These are phyloP conservation scores for Saururus chinensis DNA, from an alignment of 164 flowering plant species.

Conservation along the genomic window DNA sequence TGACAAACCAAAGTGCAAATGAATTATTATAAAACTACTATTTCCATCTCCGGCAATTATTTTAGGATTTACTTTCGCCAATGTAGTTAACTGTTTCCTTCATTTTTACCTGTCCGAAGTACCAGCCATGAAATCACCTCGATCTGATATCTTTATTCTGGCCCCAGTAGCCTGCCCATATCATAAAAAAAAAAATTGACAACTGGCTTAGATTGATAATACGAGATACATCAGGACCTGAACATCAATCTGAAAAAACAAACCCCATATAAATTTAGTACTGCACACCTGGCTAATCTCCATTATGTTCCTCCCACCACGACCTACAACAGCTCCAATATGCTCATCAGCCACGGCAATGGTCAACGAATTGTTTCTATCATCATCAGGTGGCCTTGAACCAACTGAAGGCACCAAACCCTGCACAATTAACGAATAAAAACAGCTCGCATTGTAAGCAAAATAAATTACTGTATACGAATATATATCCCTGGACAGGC, in stretches of 20 bases:
- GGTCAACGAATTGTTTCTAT: conserved; percentile 53
- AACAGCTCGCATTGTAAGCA: not conserved
- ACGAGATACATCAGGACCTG: not conserved
- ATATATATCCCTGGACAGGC: not conserved
- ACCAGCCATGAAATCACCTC: conserved; percentile 91
- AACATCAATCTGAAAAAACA: not conserved
- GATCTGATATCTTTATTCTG: conserved; percentile 87
- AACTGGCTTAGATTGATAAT: not conserved
- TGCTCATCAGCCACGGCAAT: conserved; percentile 91
- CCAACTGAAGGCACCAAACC: conserved; percentile 10
- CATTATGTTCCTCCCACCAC: conserved; percentile 81
- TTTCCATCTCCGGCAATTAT: too few species aligned
- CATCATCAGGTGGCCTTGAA: conserved; percentile 39
- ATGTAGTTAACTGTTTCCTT: too few species aligned
- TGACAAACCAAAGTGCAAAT: conserved; percentile 21
- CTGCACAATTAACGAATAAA: not conserved
- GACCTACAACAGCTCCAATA: conserved; percentile 88
- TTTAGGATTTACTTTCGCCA: not conserved
- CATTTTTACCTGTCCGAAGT: conserved; percentile 68
- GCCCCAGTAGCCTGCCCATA: conserved; percentile 81
- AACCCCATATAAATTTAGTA: not conserved
- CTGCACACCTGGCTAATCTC: conserved; percentile 75
- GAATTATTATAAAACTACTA: not conserved
- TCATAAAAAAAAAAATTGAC: not conserved
- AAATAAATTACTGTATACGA: not conserved